Evolutionary conservation across 495 filamentous ascomycete species (phyloP).

Genomic region (Recurvomyces mirabilis): DNA sequence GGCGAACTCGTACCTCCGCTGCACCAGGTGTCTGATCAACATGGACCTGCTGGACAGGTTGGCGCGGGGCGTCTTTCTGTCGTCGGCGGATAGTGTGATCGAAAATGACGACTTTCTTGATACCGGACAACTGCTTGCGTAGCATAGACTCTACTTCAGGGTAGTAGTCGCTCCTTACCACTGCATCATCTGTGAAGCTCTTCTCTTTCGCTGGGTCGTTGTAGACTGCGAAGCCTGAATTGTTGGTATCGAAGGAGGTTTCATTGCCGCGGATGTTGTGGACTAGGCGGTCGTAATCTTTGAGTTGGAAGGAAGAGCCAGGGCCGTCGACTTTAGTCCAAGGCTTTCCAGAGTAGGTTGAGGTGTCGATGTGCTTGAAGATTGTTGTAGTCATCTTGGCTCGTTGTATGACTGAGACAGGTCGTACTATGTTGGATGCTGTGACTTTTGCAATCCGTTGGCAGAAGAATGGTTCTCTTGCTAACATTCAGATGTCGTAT

Average conservation of each 20-base stretch:
- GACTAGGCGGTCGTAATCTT: slow-evolving; percentile 20
- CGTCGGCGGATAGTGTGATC: slow-evolving; percentile 32
- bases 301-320: slow-evolving; percentile 23
- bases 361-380: slow-evolving; percentile 31
- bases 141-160: slow-evolving; percentile 27
- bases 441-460: background rate
- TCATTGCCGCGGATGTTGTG: slow-evolving; percentile 25
- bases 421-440: slow-evolving; percentile 1
- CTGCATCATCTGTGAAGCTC: slow-evolving; percentile 25
- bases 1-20: slow-evolving; percentile 26
- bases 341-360: slow-evolving; percentile 21
- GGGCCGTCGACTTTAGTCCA: slow-evolving; percentile 32
- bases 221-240: slow-evolving; percentile 27
- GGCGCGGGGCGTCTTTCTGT: slow-evolving; percentile 25
- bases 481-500: slow-evolving; percentile 2
- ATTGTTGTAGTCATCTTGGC: slow-evolving; percentile 28
- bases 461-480: background rate
- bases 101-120: slow-evolving; percentile 32
- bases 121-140: slow-evolving; percentile 15
- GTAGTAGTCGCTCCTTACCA: slow-evolving; percentile 27
- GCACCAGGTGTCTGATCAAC: slow-evolving; percentile 32
- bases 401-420: slow-evolving; percentile 1
- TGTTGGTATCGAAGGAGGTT: slow-evolving; percentile 25
- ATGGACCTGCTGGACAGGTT: slow-evolving; percentile 33
- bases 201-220: slow-evolving; percentile 26